Base-by-base conservation (phyloP, 768 basidiomycete species). In the Suillus luteus region DNA sequence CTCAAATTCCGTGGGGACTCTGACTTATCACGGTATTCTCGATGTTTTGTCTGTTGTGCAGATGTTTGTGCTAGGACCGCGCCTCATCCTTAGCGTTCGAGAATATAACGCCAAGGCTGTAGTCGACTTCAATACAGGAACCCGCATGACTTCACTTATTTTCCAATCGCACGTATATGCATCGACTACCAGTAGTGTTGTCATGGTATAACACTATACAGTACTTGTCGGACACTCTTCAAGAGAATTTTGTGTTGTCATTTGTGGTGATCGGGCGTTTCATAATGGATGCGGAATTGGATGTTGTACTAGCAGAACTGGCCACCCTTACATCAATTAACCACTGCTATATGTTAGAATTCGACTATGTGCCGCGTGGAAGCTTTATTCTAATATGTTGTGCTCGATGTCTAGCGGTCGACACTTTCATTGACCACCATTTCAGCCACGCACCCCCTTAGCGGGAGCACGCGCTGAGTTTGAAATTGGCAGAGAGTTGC, bases 31-130 rank as follows among this genome's bases (percentile, higher is more conserved):
- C 9, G 24, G 55, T 10, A 9, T 38, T 24, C 14, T 40, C 24
- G 14, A 38, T 38, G 22, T 38, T 24, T 22, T 38, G 14, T 24
- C 22, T 5, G 1, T 57, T 15, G 8, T 11, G 5, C 55, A 57
- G 22, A 38, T 57, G 55, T 57, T 57, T 3, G 8, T 57, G 14
- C 37, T 57, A 15, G 55, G 55, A 40, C 55, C 55, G 17, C 55
- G 55, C 55, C 55, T 57, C 15, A 57, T 57, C 37, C 37, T 57
- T 11, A 24, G 55, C 55, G 15, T 57, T 24, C 55, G 55, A 57
- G 37, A 40, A 57, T 22, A 24, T 17, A 5, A 10, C 22, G 55
- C 37, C 2, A 17, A 40, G 22, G 22, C 38, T 15, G 22, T 24
- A 15, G 55, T 14, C 14, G 37, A 57, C 4, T 17, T 12, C 9